Evolutionary conservation across 495 filamentous ascomycete genomes (phyloP), one percentile per base, ranked within the genome.

Genomic region (Lasiosphaeria ovina): DNA sequence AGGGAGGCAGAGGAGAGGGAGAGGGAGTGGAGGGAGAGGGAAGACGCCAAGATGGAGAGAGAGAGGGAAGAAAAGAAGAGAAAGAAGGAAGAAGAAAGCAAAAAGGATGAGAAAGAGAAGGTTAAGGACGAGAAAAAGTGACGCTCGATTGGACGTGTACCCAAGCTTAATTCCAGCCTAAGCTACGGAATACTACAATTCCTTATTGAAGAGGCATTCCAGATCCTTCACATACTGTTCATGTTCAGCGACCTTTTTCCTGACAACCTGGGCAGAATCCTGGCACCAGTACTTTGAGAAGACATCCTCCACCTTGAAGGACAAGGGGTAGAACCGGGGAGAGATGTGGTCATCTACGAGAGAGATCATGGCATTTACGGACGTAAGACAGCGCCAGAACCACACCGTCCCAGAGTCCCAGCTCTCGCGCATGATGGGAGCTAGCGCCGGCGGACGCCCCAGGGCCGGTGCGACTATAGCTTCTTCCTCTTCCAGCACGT

Each of bases 311-410:
- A 53, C 51, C 51, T 66, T 44, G 42, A 53, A 16, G 51, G 55
- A 54, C 10, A 59, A 33, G 61, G 12, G 50, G 63, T 8, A 35
- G 62, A 65, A 66, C 59, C 54, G 57, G 36, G 65, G 69, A 45
- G 54, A 45, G 16, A 72, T 55, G 62, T 69, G 61, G 51, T 66
- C 40, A 44, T 64, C 60, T 9, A 72, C 42, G 36, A 70, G 60
- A 57, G 61, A 61, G 24, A 51, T 31, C 70, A 66, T 64, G 32
- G 63, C 62, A 60, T 72, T 67, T 24, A 58, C 52, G 12, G 64
- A 64, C 4, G 32, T 45, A n/a, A 69, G 49, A 35, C 59, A 55
- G 49, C 48, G 44, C 67, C 64, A 66, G 56, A 69, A 69, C 67
- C 67, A 69, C 51, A 64, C 59, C 11, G 51, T 35, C 1, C 53